A percentile compares a stretch with the other conserved stretches of the same genome.
These are phyloP conservation scores for Alternaria postmessia DNA, from an alignment of 2,329 filamentous ascomycete species.

Conservation along the genomic window DNA sequence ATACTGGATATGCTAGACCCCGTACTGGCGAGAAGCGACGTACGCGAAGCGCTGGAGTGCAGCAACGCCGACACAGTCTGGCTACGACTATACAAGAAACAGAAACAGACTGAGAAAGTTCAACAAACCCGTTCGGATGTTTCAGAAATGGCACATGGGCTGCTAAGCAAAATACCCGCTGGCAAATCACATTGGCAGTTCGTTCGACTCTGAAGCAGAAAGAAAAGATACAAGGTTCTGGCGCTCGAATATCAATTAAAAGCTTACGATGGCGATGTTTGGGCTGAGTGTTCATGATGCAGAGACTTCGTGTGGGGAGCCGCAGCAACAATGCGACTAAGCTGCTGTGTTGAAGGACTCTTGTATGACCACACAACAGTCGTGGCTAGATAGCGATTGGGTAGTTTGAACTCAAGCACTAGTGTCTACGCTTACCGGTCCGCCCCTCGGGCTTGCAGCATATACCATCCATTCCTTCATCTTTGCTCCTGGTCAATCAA, in stretches of 20 bases:
- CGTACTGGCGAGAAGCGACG: conserved; percentile 52
- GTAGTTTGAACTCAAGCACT: background rate
- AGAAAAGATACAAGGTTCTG: background rate
- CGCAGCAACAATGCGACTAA: background rate
- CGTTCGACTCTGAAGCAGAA: background rate
- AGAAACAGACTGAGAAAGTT: background rate
- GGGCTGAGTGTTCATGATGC: background rate
- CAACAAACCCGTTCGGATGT: background rate
- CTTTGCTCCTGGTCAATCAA: background rate
- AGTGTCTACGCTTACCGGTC: background rate
- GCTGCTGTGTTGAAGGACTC: background rate
- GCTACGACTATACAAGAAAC: conserved; percentile 57
- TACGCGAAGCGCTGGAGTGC: conserved; percentile 66
- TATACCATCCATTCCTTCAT: background rate
- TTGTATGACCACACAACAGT: background rate
- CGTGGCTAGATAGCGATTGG: background rate
- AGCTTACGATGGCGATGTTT: background rate
- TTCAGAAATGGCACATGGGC: background rate
- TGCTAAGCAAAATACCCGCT: conserved; percentile 8
- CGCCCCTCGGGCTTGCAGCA: background rate
- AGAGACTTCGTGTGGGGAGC: background rate
- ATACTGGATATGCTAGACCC: conserved; percentile 68
- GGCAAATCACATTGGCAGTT: conserved; percentile 25
- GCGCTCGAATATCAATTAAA: background rate
- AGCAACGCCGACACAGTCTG: conserved; percentile 81